These are phyloP conservation scores for Amylocystis lapponica DNA, from an alignment of 768 basidiomycete species.

Conservation along the genomic window DNA sequence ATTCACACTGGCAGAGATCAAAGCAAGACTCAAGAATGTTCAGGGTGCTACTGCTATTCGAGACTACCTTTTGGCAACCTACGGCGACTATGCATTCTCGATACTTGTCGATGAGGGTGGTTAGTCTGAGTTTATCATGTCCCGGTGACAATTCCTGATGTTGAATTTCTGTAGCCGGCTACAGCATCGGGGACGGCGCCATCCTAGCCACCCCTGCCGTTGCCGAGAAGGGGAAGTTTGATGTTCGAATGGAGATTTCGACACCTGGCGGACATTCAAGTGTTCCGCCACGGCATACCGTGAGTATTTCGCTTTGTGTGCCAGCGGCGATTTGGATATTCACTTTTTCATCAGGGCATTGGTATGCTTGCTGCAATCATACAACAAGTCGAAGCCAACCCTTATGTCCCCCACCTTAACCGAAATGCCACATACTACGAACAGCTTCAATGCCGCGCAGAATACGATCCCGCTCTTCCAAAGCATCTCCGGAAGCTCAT, in stretches of 20 bases:
- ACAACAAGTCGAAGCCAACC: conserved; percentile 62
- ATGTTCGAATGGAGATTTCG: conserved; percentile 56
- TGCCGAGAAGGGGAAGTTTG: conserved; percentile 68
- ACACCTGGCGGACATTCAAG: conserved; percentile 83
- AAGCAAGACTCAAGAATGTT: neutral
- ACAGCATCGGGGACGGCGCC: conserved; percentile 41
- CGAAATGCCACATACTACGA: conserved; percentile 53
- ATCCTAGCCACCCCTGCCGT: conserved; percentile 59
- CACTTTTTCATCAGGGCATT: conserved; percentile 6
- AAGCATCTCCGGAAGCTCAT: conserved; percentile 41
- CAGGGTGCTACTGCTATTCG: conserved; percentile 54
- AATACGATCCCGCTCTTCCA: conserved; percentile 53
- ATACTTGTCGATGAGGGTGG: conserved; percentile 89
- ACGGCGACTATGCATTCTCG: conserved; percentile 67
- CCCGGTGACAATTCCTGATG: conserved; percentile 38
- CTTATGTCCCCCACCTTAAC: conserved; percentile 45
- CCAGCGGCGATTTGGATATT: too few relatives aligned
- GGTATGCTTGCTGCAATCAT: conserved; percentile 69
- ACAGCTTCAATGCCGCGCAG: conserved; percentile 59
- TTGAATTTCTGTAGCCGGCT: conserved; percentile 20
- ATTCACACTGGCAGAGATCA: neutral
- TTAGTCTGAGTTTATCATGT: conserved; percentile 32
- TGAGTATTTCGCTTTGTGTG: conserved; percentile 26
- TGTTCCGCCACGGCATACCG: conserved; percentile 80
- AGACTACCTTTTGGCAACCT: conserved; percentile 45